phyloP scores from a whole-genome alignment of 1,284 basidiomycete species.

The Amylostereum areolatum region DNA sequence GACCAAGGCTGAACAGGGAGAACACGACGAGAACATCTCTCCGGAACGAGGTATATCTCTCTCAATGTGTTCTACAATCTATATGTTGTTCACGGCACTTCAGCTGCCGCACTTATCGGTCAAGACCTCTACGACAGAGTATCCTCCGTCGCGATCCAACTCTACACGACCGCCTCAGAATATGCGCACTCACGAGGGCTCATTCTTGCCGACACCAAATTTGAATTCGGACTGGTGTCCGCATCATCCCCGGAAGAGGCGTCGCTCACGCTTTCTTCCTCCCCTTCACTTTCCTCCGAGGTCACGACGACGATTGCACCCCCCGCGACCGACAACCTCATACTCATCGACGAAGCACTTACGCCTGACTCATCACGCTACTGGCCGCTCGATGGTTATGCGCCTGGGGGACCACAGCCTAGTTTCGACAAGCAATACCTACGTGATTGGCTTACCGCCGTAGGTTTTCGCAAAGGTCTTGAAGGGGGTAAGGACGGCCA shows the following conservation, averaged over 20 bases:
- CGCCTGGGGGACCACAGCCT: slow-evolving; percentile 71
- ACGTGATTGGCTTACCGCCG: slow-evolving; percentile 78
- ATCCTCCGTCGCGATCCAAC: slow-evolving; percentile 51
- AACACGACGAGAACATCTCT: slow-evolving; percentile 97
- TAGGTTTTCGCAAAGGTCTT: slow-evolving; percentile 74
- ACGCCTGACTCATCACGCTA: slow-evolving; percentile 98
- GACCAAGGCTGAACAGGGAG: slow-evolving; percentile 93
- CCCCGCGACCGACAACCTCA: slow-evolving; percentile 49
- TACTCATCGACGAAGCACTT: slow-evolving; percentile 93
- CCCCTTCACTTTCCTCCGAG: slow-evolving; percentile 33
- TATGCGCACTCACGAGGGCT: slow-evolving; percentile 81
- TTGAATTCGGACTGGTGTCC: slow-evolving; percentile 65
- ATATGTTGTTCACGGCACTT: slow-evolving; percentile 4
- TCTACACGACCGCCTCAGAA: slow-evolving; percentile 76
- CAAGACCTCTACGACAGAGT: slow-evolving; percentile 61
- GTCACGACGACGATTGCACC: slow-evolving; percentile 13
- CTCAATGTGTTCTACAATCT: background rate
- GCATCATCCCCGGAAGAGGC: no score
- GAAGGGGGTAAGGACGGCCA: slow-evolving; percentile 66
- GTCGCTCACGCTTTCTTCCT: slow-evolving; percentile 16
- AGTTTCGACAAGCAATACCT: slow-evolving; percentile 98
- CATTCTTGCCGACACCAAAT: slow-evolving; percentile 92
- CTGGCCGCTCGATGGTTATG: slow-evolving; percentile 81
- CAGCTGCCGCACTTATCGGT: slow-evolving; percentile 66
- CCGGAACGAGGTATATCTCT: slow-evolving; percentile 41